Evolutionary conservation across 192 early-diverging fungal species (phyloP), one percentile per base, ranked within the genome.

Genomic region (Umbelopsis sp.): DNA sequence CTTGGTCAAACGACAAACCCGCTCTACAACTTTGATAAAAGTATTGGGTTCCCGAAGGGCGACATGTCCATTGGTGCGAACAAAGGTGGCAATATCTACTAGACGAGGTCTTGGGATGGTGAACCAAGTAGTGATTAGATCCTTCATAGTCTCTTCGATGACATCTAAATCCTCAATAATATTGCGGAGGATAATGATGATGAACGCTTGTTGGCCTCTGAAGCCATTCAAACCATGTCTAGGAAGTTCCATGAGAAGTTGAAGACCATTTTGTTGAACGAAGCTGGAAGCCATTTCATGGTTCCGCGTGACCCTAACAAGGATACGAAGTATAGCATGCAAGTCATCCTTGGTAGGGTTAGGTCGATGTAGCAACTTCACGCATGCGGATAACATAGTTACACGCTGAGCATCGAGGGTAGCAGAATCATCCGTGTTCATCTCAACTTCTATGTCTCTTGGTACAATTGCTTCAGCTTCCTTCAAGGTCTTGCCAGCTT

Each of bases 111-210:
- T 89, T 10, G 92, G 89, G 50, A 84, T 82, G 45, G 88, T 84
- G 24, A 96, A 89, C 90, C 91, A 95, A 24, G 79, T 84, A 24
- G 79, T 85, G 6, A 97, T 87, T 72, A 96, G 90, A 41, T 86
- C 77, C 68, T 92, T 90, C 88, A 98, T 93, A 7, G 86, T 78
- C 45, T 74, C 69, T 69, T 82, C 79, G 62, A 97, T 76, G 2
- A 92, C 83, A 2, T 75, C 76, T 20, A 78, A 68, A 69, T 89
- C 86, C 77, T 98, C 97, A 69, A 97, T 84, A 16, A 93, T 86
- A 73, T 98, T 95, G 3, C 96, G 88, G 62, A 98, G 71, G n/a
- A 98, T 93, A 73, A 97, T 92, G 21, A 92, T 80, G 11, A 92
- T 84, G 50, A 97, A 86, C 41, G 89, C 86, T 47, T 91, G 91